A percentile compares a stretch with the other conserved stretches of the same genome.
Evolutionary conservation across 2,329 filamentous ascomycete species (phyloP).

Genomic region (Blumeria graminis): DNA sequence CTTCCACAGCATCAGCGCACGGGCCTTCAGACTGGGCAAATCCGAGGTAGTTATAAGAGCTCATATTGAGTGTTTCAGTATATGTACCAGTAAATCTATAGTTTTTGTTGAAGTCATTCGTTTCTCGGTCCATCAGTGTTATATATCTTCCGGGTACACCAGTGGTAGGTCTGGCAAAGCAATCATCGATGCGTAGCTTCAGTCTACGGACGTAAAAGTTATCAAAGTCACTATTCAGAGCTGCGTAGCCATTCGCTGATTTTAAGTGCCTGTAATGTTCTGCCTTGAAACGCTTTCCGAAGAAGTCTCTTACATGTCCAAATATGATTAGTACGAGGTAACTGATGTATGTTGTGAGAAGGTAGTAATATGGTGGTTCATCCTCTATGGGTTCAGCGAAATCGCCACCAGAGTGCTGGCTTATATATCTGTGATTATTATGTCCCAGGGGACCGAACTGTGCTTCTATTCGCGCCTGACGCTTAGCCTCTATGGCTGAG

Average conservation of each 20-base stretch:
- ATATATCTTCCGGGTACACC: slow-evolving; percentile 89
- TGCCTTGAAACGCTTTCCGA: slow-evolving; percentile 82
- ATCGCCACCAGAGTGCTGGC: slow-evolving; percentile 58
- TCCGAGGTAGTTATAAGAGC: slow-evolving; percentile 97
- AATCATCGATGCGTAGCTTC: slow-evolving; percentile 90
- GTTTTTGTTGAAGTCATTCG: slow-evolving; percentile 72
- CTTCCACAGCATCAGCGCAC: slow-evolving; percentile 81
- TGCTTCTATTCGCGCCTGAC: slow-evolving; percentile 54
- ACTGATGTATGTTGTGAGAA: slow-evolving; percentile 94
- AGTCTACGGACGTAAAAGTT: slow-evolving; percentile 89
- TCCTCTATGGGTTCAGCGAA: slow-evolving; percentile 74
- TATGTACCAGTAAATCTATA: slow-evolving; percentile 76
- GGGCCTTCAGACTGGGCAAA: slow-evolving; percentile 95
- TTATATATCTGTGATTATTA: slow-evolving; percentile 66
- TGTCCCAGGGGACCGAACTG: slow-evolving; percentile 77
- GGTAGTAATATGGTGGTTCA: slow-evolving; percentile 87
- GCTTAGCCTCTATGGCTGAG: slow-evolving; percentile 57
- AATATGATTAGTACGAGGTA: slow-evolving; percentile 91
- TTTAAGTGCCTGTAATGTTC: slow-evolving; percentile 63
- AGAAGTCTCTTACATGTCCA: slow-evolving; percentile 89
- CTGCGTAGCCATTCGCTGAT: slow-evolving; percentile 70
- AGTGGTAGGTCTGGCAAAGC: slow-evolving; percentile 76
- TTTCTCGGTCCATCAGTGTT: slow-evolving; percentile 73
- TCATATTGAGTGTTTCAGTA: slow-evolving; percentile 93
- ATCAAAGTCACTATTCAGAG: slow-evolving; percentile 93